Base-by-base conservation (phyloP, 2,329 filamentous ascomycete genomes). In the Pyricularia pennisetigena region DNA sequence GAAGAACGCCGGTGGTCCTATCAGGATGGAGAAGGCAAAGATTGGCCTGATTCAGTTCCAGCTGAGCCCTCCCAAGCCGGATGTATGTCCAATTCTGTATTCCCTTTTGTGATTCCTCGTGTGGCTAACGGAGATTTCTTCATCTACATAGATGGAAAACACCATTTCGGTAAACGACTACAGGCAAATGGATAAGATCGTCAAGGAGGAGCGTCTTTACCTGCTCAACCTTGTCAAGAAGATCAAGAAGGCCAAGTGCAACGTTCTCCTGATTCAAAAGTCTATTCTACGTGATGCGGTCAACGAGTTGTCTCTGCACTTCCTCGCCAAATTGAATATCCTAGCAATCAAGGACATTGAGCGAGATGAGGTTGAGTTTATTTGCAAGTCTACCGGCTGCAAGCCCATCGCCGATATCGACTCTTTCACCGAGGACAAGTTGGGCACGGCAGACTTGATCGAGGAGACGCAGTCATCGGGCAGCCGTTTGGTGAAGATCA, bases 201-300 rank as follows among this genome's bases (percentile, higher is more conserved):
- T 99, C 74, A 99, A 99, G 83, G 95, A 99, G 82, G 95, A 99
- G 84, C 92, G 95, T 73, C 92, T 95, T 74, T 99, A 99, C 81
- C 88, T 99, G 72, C 87, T 99, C 69, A 98, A 98, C 84, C 92
- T 99, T 88, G 94, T 96, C 77, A 98, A 99, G 88, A 99, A 98
- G 86, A 99, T 99, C 81, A 97, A 98, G 83, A 99, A 98, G 86
- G 94, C 95, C 73, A 99, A 98, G 85, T 99, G 95, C 83, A 99
- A 99, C 75, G 95, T 99, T 62, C 88, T 98, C 63, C 85, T 99
- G 73, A 98, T 99, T 74, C 95, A 99, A 78, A 99, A 99, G 82
- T 98, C 94, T 16, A 99, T 99, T 74, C 88, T 99, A 69, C 90
- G 95, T 74, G 95, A 99, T 76, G 95, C 95, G 49, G 94, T 99